phyloP scores from a whole-genome alignment of 768 basidiomycete species.

The Lentinula boryana region DNA sequence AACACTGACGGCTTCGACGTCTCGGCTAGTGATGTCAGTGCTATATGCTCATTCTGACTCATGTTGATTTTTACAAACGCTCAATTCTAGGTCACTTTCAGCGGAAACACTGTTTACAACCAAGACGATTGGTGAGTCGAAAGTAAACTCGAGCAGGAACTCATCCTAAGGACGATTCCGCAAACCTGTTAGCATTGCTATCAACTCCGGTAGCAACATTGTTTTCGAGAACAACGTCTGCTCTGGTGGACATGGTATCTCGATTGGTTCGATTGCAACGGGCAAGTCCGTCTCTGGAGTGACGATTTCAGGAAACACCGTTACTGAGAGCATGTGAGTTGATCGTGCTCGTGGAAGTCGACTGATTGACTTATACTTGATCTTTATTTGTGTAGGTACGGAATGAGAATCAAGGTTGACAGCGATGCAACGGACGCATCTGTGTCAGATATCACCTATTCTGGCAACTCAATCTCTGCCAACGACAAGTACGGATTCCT shows the following conservation, averaged over 20 bases:
- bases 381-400: too few species aligned
- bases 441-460: slow-evolving; percentile 29
- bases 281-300: slow-evolving; percentile 16
- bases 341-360: slow-evolving; percentile 21
- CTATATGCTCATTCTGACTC: slow-evolving; percentile 3
- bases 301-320: slow-evolving; percentile 17
- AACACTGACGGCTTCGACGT: slow-evolving; percentile 28
- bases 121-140: slow-evolving; percentile 3
- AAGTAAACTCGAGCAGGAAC: neutral
- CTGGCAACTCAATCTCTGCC: slow-evolving; percentile 30
- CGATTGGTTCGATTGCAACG: slow-evolving; percentile 36
- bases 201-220: slow-evolving; percentile 16
- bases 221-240: slow-evolving; percentile 31
- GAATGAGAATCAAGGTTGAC: slow-evolving; percentile 9
- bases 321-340: slow-evolving; percentile 13
- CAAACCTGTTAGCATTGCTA: slow-evolving; percentile 39
- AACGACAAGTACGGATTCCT: slow-evolving; percentile 33
- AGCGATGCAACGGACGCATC: slow-evolving; percentile 21
- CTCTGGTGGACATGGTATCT: slow-evolving; percentile 41
- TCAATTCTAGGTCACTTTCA: neutral
- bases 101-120: slow-evolving; percentile 1
- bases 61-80: neutral
- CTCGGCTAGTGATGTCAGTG: slow-evolving; percentile 8
- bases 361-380: slow-evolving; percentile 39
- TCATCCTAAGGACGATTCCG: neutral